phyloP scores from a whole-genome alignment of 208 protist species.

The Wallacemonas sp. region DNA sequence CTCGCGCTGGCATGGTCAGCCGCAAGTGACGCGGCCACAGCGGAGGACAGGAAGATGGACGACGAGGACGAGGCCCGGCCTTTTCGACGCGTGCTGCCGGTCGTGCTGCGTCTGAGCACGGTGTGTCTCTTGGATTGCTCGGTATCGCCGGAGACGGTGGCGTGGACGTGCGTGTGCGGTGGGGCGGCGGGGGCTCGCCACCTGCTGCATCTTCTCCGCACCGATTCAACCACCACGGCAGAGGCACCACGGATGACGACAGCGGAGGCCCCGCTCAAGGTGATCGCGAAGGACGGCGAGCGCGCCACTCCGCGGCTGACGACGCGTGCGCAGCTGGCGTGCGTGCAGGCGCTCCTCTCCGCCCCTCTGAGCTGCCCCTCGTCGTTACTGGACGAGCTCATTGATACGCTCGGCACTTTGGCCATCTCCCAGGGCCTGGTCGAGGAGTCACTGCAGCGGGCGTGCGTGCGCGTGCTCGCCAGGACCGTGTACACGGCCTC shows the following conservation, averaged over 20 bases:
- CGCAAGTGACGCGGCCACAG: background rate
- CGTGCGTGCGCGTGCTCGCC: conserved; percentile 55
- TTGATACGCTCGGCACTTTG: conserved; percentile 33
- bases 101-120: conserved; percentile 1
- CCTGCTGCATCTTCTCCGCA: conserved; percentile 1
- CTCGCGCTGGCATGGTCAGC: conserved; percentile 30
- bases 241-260: too few species aligned
- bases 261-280: background rate
- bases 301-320: background rate
- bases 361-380: background rate
- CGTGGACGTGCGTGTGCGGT: conserved; percentile 57
- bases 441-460: conserved; percentile 55
- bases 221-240: background rate
- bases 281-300: background rate
- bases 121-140: conserved; percentile 16
- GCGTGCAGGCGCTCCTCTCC: conserved; percentile 8
- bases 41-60: background rate
- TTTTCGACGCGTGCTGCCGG: background rate
- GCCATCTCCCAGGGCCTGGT: conserved; percentile 33
- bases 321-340: conserved; percentile 1
- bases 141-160: conserved; percentile 40
- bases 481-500: conserved; percentile 24
- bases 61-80: background rate
- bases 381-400: conserved; percentile 41
- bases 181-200: conserved; percentile 23